Percentiles rank a stretch among this genome's conserved stretches.
Evolutionary conservation across 352 stramenopile genomes (phyloP).

Genomic region (Phytophthora capsici): DNA sequence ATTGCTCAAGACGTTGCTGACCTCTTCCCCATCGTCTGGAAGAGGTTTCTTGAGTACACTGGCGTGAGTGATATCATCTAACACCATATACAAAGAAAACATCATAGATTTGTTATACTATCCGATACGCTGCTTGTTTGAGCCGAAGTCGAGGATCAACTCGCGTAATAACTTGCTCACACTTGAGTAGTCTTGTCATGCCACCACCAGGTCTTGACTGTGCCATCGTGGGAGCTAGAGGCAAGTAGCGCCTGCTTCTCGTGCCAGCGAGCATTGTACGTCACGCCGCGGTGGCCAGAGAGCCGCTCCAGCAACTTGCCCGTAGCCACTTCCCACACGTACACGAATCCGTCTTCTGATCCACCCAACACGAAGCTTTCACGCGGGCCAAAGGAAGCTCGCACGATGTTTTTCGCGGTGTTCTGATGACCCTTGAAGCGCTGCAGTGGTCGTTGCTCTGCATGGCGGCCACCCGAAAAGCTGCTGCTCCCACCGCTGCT

Average conservation of each 20-base stretch:
- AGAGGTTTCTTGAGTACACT: conserved; percentile 63
- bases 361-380: conserved; percentile 88
- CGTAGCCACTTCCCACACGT: conserved; percentile 89
- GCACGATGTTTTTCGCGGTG: conserved; percentile 89
- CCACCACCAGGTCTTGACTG: conserved; percentile 92
- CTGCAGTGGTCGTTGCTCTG: conserved; percentile 77
- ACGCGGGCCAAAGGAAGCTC: conserved; percentile 81
- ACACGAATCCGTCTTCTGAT: conserved; percentile 86
- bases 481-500: conserved; percentile 27
- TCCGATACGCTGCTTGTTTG: neutral
- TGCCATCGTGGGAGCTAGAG: conserved; percentile 87
- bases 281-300: conserved; percentile 75
- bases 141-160: conserved; percentile 15
- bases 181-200: conserved; percentile 58
- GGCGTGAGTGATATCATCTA: conserved; percentile 49
- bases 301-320: conserved; percentile 87
- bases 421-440: conserved; percentile 92
- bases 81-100: conserved; percentile 27
- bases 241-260: conserved; percentile 86
- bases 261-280: conserved; percentile 89
- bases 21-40: conserved; percentile 79
- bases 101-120: conserved; percentile 37
- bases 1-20: conserved; percentile 49
- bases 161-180: conserved; percentile 9
- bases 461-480: conserved; percentile 38